Conservation (phyloP, 2,329 filamentous ascomycete genomes). For the Hymenoscyphus fructigenus region DNA sequence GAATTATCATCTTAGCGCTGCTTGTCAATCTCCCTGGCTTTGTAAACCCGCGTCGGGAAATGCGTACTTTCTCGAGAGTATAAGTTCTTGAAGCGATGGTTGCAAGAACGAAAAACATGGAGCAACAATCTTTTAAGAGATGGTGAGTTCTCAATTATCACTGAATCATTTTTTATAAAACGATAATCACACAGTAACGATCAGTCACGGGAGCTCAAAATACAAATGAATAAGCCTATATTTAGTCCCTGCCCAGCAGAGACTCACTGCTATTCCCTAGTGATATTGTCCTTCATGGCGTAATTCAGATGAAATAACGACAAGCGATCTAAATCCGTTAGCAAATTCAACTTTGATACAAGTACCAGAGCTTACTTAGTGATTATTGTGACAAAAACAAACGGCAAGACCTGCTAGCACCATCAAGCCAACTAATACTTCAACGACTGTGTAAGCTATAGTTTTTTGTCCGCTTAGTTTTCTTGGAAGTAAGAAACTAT, state of each 20-base stretch:
- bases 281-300: too few relatives aligned
- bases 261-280: too few relatives aligned
- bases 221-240: too few relatives aligned
- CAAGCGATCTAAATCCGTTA: neutral
- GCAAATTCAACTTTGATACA: neutral
- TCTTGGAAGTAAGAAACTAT: neutral
- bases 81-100: too few relatives aligned
- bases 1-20: neutral
- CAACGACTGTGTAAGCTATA: neutral
- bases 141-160: too few relatives aligned
- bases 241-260: too few relatives aligned
- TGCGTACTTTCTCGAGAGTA: neutral
- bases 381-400: neutral
- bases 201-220: too few relatives aligned
- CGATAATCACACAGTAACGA: too few relatives aligned
- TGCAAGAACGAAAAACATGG: too few relatives aligned
- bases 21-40: neutral
- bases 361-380: neutral
- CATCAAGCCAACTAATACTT: neutral
- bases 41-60: neutral
- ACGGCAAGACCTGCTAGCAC: neutral
- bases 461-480: neutral
- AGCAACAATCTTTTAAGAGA: too few relatives aligned
- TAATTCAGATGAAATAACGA: too few relatives aligned
- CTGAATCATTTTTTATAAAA: too few relatives aligned